A percentile compares a stretch with the other conserved stretches of the same genome.
phyloP scores from a whole-genome alignment of 495 filamentous ascomycete genomes.

The Penicillium bovifimosum region DNA sequence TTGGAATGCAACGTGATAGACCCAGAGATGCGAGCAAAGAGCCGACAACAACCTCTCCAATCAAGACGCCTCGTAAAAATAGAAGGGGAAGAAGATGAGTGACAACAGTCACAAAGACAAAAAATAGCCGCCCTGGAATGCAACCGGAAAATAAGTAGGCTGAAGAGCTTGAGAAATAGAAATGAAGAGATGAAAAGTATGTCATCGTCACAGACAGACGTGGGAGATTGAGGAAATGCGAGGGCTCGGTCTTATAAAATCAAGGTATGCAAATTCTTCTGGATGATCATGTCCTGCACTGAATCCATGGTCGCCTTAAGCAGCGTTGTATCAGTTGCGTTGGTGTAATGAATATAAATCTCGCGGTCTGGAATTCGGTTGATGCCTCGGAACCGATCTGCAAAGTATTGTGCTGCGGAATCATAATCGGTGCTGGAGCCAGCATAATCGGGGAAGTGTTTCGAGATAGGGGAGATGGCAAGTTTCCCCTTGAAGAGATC shows the following conservation, averaged over 20 bases:
- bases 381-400: constrained; percentile 80
- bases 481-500: constrained; percentile 95
- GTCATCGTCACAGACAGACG: constrained; percentile 20
- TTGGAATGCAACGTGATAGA: constrained; percentile 28
- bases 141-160: constrained; percentile 19
- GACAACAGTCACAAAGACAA: constrained; percentile 13
- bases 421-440: constrained; percentile 51
- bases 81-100: constrained; percentile 15
- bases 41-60: constrained; percentile 20
- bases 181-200: constrained; percentile 17
- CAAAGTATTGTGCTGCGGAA: constrained; percentile 75
- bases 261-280: constrained; percentile 90
- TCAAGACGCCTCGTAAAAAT: constrained; percentile 25
- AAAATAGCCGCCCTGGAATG: constrained; percentile 25
- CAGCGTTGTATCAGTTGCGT: constrained; percentile 91
- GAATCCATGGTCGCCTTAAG: constrained; percentile 96
- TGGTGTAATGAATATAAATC: constrained; percentile 90
- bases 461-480: constrained; percentile 68
- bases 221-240: constrained; percentile 22
- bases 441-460: constrained; percentile 91
- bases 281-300: constrained; percentile 99
- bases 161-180: constrained; percentile 17
- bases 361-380: constrained; percentile 82
- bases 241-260: constrained; percentile 64
- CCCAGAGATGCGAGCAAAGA: constrained; percentile 19